Evolutionary conservation across 441 rosid genomes (phyloP), one percentile per base, ranked within the genome.

Genomic region (Pelargonium australe): DNA sequence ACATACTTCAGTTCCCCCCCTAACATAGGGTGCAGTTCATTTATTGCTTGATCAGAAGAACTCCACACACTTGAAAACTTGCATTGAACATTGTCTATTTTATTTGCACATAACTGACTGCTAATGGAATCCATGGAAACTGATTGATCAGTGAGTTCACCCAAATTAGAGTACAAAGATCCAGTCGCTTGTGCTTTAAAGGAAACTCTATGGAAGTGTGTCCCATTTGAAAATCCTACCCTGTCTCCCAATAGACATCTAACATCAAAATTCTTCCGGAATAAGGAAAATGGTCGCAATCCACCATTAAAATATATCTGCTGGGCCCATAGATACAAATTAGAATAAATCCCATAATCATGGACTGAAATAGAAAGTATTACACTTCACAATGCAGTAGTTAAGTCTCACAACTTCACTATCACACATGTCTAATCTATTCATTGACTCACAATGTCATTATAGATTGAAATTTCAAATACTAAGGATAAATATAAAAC

Each of bases 301-400:
- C 84, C 85, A 65, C 86, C 86, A 70, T 78, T 77, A 62, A 81
- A 77, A 3, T 83, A 76, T 71, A 80, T 70, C 95, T 94, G 89
- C 84, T 71, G 63, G 49, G 72, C 13, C 13, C 53, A 34, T 64
- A 12, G 6, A 31, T 70, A 68, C 49, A 75, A 43, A 16, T 65
- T 12, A 65, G 9, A 77, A 71, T 14, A 40, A 66, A 45, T 43
- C 44, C 12, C n/a, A 4, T 40, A 23, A 34, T 25, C 43, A 14
- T 63, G 45, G 55, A 20, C 31, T 37, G 12, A 53, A 73, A 63
- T 14, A 53, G 55, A 7, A 72, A 65, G 34, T 23, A 7, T 19
- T 25, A 3, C 23, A 43, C 5, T 25, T 25, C 40, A 62, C 65
- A 62, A 62, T 62, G 17, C 2, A 57, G 62, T 17, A 57, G 20